Evolutionary conservation across 2,329 filamentous ascomycete species (phyloP).

Genomic region (Beauveria sp.): DNA sequence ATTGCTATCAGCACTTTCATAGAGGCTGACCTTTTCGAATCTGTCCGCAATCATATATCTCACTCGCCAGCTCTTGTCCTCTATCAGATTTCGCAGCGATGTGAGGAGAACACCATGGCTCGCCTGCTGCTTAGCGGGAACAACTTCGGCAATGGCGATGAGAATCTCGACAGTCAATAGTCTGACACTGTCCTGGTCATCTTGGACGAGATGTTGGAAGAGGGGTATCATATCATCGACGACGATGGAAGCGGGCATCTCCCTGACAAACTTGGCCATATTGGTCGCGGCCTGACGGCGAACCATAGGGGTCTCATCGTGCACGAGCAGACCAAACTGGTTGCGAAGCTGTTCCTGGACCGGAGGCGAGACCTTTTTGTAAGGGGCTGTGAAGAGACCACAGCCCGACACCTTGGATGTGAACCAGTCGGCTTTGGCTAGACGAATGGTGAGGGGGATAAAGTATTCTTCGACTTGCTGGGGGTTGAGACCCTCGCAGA

Average conservation of each 20-base stretch:
- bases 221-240: slow-evolving; percentile 99
- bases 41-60: slow-evolving; percentile 98
- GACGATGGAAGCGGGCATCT: slow-evolving; percentile 84
- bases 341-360: slow-evolving; percentile 86
- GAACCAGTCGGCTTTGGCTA: slow-evolving; percentile 99
- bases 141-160: slow-evolving; percentile 91
- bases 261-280: slow-evolving; percentile 93
- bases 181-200: slow-evolving; percentile 96
- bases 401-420: slow-evolving; percentile 98
- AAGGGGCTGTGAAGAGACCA: slow-evolving; percentile 87
- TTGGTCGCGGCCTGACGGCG: slow-evolving; percentile 94
- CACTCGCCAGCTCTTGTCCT: slow-evolving; percentile 99
- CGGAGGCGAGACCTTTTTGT: slow-evolving; percentile 80
- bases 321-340: slow-evolving; percentile 86
- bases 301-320: slow-evolving; percentile 99
- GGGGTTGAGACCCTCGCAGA: slow-evolving; percentile 84
- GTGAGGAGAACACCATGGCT: slow-evolving; percentile 91
- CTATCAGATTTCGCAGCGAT: slow-evolving; percentile 85
- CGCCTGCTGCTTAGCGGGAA: slow-evolving; percentile 95
- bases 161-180: slow-evolving; percentile 93
- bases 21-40: slow-evolving; percentile 74
- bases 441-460: slow-evolving; percentile 87
- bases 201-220: slow-evolving; percentile 91
- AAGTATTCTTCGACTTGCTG: slow-evolving; percentile 96
- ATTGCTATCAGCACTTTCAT: neutral